Percentiles rank a stretch among this genome's conserved stretches.
Evolutionary conservation across 352 stramenopile species (phyloP).

Genomic region (Elongisporangium undulatum): DNA sequence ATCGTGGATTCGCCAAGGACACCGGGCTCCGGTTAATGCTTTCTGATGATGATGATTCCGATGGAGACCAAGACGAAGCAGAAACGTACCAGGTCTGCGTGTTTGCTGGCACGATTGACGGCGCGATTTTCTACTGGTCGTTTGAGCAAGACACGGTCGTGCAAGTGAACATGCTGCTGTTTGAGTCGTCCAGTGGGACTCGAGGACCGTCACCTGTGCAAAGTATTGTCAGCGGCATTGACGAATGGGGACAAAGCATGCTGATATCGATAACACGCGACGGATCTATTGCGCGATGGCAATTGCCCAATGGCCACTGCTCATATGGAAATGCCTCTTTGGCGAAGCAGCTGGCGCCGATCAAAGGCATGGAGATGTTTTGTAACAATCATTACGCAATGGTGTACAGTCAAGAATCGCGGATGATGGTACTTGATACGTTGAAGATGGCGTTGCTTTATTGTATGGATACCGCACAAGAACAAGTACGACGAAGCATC

Average conservation of each 20-base stretch:
- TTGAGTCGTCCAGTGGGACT: constrained; percentile 3
- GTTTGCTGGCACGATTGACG: constrained; percentile 63
- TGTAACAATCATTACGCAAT: constrained; percentile 68
- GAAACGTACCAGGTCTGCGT: constrained; percentile 52
- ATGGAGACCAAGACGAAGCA: constrained; percentile 23
- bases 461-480: constrained; percentile 72
- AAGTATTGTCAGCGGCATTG: constrained; percentile 58
- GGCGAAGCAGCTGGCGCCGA: constrained; percentile 50
- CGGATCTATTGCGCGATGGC: constrained; percentile 55
- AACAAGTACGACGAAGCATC: constrained; percentile 73
- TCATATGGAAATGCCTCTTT: constrained; percentile 42
- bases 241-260: constrained; percentile 77
- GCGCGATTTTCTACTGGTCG: constrained; percentile 65
- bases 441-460: constrained; percentile 70
- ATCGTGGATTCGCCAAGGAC: background rate
- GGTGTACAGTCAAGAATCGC: constrained; percentile 61
- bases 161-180: constrained; percentile 67
- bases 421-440: constrained; percentile 76
- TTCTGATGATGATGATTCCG: constrained; percentile 27
- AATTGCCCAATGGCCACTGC: constrained; percentile 63
- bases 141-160: constrained; percentile 54
- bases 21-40: constrained; percentile 5
- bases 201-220: constrained; percentile 27
- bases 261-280: constrained; percentile 52
- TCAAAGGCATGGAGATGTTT: constrained; percentile 71